These are phyloP conservation scores for Aspergillus affinis DNA, from an alignment of 495 filamentous ascomycete genomes.

Conservation along the genomic window DNA sequence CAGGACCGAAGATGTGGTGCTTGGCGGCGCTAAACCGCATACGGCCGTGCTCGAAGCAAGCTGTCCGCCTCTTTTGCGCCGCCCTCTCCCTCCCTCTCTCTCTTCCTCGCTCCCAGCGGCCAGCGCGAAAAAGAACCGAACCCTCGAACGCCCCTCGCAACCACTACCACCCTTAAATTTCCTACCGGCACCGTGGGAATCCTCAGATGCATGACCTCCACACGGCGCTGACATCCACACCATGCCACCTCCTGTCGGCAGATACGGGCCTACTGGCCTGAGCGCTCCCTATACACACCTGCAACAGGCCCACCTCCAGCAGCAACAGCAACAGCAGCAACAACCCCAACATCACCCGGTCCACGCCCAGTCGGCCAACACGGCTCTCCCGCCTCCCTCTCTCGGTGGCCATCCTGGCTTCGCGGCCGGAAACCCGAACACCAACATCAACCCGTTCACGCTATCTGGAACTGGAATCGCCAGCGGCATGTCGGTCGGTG, in stretches of 20 bases:
- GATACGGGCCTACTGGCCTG: conserved; percentile 51
- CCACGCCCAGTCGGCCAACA: conserved; percentile 52
- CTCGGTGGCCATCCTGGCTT: conserved; percentile 60
- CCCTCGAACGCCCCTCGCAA: conserved; percentile 23
- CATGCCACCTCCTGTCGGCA: conserved; percentile 46
- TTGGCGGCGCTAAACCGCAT: conserved; percentile 37
- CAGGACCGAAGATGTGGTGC: conserved; percentile 13
- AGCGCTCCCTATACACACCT: conserved; percentile 42
- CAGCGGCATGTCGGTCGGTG: conserved; percentile 55
- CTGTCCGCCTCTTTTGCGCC: conserved; percentile 22
- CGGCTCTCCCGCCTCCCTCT: conserved; percentile 60
- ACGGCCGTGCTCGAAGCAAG: conserved; percentile 13
- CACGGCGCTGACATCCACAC: conserved; percentile 13
- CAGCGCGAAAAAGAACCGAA: conserved; percentile 19
- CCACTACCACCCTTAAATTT: conserved; percentile 6
- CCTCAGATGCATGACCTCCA: conserved; percentile 24
- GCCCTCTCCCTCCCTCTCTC: neutral
- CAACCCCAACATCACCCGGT: conserved; percentile 51
- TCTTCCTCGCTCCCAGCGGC: neutral
- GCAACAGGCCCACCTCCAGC: conserved; percentile 48
- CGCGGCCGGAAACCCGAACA: conserved; percentile 57
- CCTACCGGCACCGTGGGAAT: neutral
- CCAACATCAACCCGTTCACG: conserved; percentile 67
- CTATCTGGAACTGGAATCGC: conserved; percentile 50
- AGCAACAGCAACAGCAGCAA: conserved; percentile 52